Conservation (phyloP, 805 yeast species). For the Hanseniaspora opuntiae region DNA sequence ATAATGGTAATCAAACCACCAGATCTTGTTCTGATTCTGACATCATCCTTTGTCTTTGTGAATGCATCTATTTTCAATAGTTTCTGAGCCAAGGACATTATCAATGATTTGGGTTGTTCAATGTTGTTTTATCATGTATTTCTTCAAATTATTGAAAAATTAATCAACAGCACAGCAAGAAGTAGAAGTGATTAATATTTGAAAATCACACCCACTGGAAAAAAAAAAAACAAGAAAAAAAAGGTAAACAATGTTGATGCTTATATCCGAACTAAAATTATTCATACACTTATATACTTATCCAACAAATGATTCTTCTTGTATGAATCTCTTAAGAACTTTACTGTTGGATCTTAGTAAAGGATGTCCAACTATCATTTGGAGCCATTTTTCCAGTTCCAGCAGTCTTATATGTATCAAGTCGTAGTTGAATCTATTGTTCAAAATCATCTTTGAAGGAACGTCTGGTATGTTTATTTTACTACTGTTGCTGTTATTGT, state of each 20-base stretch:
- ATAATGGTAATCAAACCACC: constrained; percentile 80
- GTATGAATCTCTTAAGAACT: constrained; percentile 68
- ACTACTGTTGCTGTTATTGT: constrained; percentile 16
- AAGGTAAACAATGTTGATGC: not conserved
- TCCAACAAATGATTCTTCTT: constrained; percentile 45
- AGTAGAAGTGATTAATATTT: not conserved
- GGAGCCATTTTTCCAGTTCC: constrained; percentile 71
- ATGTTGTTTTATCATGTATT: not conserved
- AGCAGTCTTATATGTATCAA: constrained; percentile 71
- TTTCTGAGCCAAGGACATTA: constrained; percentile 9
- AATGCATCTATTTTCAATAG: constrained; percentile 56
- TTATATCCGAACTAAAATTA: not conserved
- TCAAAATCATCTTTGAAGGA: constrained; percentile 73
- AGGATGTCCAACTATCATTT: constrained; percentile 83
- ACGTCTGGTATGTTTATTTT: constrained; percentile 73
- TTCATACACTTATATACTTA: constrained; percentile 7
- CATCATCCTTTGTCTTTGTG: constrained; percentile 88
- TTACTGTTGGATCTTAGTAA: constrained; percentile 75
- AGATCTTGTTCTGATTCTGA: constrained; percentile 69
- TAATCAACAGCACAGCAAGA: not conserved
- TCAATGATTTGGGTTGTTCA: not conserved
- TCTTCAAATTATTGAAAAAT: no score
- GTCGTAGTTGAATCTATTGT: constrained; percentile 64
- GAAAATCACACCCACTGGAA: not conserved
- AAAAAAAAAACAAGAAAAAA: not conserved